Evolutionary conservation across 2,329 filamentous ascomycete species (phyloP), one percentile per base, ranked within the genome.

Genomic region (Colletotrichum aenigma): DNA sequence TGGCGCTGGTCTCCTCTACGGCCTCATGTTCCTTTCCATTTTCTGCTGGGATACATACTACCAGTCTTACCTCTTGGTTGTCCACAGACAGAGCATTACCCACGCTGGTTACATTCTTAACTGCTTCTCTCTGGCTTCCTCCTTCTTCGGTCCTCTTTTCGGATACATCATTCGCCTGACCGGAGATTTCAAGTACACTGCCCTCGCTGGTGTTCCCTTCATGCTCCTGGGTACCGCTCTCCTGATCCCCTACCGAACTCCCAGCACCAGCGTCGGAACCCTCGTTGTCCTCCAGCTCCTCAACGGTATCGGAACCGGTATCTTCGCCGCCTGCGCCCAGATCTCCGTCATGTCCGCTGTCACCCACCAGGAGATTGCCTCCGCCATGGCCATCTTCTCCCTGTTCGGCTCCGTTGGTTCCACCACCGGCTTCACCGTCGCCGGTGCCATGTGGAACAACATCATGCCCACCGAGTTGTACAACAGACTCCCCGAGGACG

Each of bases 31-130:
- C 70, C 76, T 82, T 21, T 79, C 79, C 16, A 83, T 80, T 52
- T 83, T 80, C 77, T 79, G 79, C 78, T 83, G 83, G 81, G 83
- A 84, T 77, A 84, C 82, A 43, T 88, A 86, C 76, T 86, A 87
- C 38, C 82, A 83, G 34, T 88, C 86, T 0, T 87, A 85, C 18
- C 78, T 88, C 1, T 79, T 86, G 32, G 82, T 88, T 2, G 81
- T 88, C 15, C 75, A 83, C 43, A 80, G 78, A 65, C 78, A 81
- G 34, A 78, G 66, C 62, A 78, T 83, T 16, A 77, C 79, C 3
- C 38, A 82, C 13, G 79, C 82, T 4, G 79, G 79, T 48, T 84
- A 84, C 68, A 80, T 85, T n/a, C 75, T 76, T 28, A 82, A 83
- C 74, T 82, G 81, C 32, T 85, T 83, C 78, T 81, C 78, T 8